Evolutionary conservation across 2,329 filamentous ascomycete genomes (phyloP), one percentile per base, ranked within the genome.

Genomic region (Aureobasidium leucospermi): DNA sequence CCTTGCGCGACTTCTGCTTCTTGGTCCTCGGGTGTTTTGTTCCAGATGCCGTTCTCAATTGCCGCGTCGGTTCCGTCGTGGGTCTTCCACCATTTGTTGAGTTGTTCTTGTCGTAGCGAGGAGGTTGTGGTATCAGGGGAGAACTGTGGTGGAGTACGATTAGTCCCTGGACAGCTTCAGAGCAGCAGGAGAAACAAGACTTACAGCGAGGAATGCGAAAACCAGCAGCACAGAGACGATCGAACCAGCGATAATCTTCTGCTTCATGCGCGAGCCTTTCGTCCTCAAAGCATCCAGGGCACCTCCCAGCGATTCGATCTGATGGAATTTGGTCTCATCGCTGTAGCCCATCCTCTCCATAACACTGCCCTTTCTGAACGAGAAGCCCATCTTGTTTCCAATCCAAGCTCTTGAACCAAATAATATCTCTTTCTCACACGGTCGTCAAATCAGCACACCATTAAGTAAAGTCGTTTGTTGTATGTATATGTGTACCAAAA

Each of bases 231-330:
- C 55, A 34, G 32, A 58, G 34, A 58, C 28, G 10, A 48, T 48
- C 23, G 43, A 47, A 11, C 42, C 43, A 48, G 43, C 55, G 43
- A 58, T 47, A 9, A 58, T 41, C n/a, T 34, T 58, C 34, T 58
- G 55, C 55, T 58, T 58, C 55, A 47, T 38, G 1, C 43, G 43
- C 32, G 42, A 47, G 15, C 55, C 43, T 48, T 32, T 58, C 1
- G 42, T 39, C 43, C 43, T 47, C 34, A 58, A 16, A 8, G 29
- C 55, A 19, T 41, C 55, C 3, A 58, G 15, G 11, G 55, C 55
- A 9, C n/a, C 55, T 47, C 43, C 32, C 1, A 58, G 36, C 19
- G 43, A 48, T 9, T 58, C 55, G 28, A 58, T 29, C 3, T 43
- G 55, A 2, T 58, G 43, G 23, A 48, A 48, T 2, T n/a, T 32